phyloP scores from a whole-genome alignment of 495 filamentous ascomycete species.

The Articulospora tetracladia region DNA sequence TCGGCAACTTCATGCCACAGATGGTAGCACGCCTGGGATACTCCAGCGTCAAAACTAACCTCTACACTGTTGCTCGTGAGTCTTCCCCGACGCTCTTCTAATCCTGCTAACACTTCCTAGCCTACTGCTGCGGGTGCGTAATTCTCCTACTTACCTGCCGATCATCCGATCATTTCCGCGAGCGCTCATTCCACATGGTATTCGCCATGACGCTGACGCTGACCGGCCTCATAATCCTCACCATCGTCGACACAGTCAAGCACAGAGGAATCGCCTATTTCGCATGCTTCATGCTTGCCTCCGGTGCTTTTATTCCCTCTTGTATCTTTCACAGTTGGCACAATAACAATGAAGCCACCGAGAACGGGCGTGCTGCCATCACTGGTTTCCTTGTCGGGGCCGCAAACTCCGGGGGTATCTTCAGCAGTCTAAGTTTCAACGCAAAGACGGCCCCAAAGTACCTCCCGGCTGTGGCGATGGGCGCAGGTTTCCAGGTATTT shows the following conservation, averaged over 20 bases:
- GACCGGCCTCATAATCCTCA: constrained; percentile 34
- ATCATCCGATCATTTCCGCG: constrained; percentile 38
- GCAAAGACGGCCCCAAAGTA: not conserved
- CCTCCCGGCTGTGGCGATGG: not conserved
- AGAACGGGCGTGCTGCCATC: not conserved
- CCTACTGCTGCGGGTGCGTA: constrained; percentile 15
- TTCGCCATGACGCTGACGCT: constrained; percentile 41
- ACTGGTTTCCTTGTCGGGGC: not conserved
- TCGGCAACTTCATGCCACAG: not conserved
- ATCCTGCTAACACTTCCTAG: not conserved
- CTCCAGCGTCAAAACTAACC: not conserved
- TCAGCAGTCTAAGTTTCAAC: not conserved
- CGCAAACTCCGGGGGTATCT: not conserved
- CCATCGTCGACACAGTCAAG: not conserved
- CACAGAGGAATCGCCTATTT: not conserved
- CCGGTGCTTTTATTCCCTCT: not conserved
- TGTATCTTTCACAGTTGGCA: not conserved
- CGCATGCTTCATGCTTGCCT: not conserved
- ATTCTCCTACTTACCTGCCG: constrained; percentile 34
- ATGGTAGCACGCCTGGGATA: not conserved
- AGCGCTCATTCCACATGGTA: constrained; percentile 47
- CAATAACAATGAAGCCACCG: not conserved
- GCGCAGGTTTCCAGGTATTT: not conserved
- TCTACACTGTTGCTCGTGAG: not conserved
- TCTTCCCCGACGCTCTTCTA: not conserved